Percentiles rank a stretch among this genome's conserved stretches.
phyloP scores from a whole-genome alignment of 345 rosid species.

The Noccaea caerulescens region DNA sequence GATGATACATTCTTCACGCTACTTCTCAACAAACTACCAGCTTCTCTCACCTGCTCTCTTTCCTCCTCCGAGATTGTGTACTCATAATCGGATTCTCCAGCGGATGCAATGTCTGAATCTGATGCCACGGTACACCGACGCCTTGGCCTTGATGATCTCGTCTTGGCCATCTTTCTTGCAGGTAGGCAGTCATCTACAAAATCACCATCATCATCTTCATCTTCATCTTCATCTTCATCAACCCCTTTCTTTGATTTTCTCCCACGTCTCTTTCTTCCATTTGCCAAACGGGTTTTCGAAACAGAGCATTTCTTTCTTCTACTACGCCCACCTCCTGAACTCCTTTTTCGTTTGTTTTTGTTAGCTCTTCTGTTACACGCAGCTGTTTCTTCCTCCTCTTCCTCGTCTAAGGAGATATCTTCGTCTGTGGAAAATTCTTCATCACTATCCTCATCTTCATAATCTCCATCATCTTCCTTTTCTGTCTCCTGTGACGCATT shows the following conservation, averaged over 20 bases:
- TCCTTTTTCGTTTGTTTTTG: conserved; percentile 44
- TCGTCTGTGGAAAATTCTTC: conserved; percentile 70
- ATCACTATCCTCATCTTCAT: conserved; percentile 59
- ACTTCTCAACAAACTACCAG: conserved; percentile 51
- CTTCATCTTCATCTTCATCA: conserved; percentile 44
- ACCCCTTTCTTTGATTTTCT: conserved; percentile 53
- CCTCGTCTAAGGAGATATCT: conserved; percentile 78
- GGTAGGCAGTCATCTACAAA: conserved; percentile 49
- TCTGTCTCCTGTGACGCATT: conserved; percentile 35
- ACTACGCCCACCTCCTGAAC: conserved; percentile 47
- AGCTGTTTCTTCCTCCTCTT: conserved; percentile 76
- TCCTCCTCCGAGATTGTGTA: conserved; percentile 95
- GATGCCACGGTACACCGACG: conserved; percentile 55
- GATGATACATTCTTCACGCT: conserved; percentile 60
- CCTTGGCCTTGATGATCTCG: conserved; percentile 49
- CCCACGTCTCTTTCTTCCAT: conserved; percentile 51
- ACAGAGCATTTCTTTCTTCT: conserved; percentile 52
- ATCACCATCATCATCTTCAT: conserved; percentile 48
- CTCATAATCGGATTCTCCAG: conserved; percentile 73
- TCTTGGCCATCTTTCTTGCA: conserved; percentile 53
- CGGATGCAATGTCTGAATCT: conserved; percentile 69
- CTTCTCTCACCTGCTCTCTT: conserved; percentile 90
- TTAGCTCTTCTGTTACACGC: conserved; percentile 45
- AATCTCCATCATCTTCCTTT: conserved; percentile 54
- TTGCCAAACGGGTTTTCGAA: conserved; percentile 48